Evolutionary conservation across 352 stramenopile genomes (phyloP).

Genomic region (Phytophthora vignae): DNA sequence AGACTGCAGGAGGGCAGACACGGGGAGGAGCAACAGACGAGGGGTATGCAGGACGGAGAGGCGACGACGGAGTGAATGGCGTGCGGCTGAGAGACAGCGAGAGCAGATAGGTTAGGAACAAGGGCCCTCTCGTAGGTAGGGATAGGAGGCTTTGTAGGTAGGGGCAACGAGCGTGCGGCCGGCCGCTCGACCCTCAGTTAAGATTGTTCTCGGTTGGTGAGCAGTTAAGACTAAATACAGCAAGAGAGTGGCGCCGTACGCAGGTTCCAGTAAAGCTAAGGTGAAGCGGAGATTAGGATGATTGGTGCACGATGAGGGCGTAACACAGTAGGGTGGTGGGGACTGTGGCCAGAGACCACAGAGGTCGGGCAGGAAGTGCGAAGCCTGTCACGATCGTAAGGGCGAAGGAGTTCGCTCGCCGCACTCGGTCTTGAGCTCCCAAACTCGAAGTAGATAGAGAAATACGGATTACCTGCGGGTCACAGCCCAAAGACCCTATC

Average conservation of each 20-base stretch:
- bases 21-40: background rate
- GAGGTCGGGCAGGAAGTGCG: background rate
- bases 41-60: background rate
- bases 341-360: constrained; percentile 1
- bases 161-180: background rate
- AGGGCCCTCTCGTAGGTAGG: constrained; percentile 1
- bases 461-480: too few relatives aligned
- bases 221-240: constrained; percentile 4
- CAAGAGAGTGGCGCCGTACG: constrained; percentile 4
- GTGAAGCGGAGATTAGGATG: background rate
- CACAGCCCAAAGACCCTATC: too few relatives aligned
- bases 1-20: background rate
- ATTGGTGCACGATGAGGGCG: background rate
- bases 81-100: background rate
- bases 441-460: background rate
- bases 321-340: background rate
- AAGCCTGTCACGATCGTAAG: background rate
- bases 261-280: constrained; percentile 4
- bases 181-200: too few relatives aligned
- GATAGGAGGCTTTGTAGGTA: constrained; percentile 1
- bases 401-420: too few relatives aligned
- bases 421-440: too few relatives aligned
- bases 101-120: background rate
- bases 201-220: background rate
- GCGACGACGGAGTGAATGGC: background rate